Conservation (phyloP, 257 asterid genomes). For the Nicotiana sylvestris region DNA sequence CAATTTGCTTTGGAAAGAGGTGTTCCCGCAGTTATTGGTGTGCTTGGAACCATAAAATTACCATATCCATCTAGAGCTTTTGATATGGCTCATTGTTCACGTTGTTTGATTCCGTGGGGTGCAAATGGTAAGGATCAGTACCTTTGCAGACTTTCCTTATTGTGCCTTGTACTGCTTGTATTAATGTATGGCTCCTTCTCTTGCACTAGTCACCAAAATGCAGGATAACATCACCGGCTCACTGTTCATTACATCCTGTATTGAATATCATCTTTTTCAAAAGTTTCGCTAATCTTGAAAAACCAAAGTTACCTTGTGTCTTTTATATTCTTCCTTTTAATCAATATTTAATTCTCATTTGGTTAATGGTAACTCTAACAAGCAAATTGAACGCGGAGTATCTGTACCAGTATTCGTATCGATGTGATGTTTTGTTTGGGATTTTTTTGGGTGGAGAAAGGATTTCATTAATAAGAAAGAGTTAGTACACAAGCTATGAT, state of each 20-base stretch:
- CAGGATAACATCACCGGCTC: background rate
- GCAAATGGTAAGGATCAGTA: constrained; percentile 28
- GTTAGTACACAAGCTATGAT: background rate
- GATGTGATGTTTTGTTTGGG: background rate
- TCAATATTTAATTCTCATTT: background rate
- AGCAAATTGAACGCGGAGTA: background rate
- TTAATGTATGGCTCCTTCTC: background rate
- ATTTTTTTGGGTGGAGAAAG: background rate
- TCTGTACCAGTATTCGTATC: background rate
- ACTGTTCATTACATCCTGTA: background rate
- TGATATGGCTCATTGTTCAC: constrained; percentile 49
- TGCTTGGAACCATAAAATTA: constrained; percentile 36
- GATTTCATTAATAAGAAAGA: background rate
- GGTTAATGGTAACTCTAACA: background rate
- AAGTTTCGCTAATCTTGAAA: background rate
- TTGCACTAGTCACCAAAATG: background rate
- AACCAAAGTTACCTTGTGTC: background rate
- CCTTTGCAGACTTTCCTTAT: background rate
- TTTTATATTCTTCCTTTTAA: background rate
- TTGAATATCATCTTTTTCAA: background rate
- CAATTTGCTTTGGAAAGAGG: constrained; percentile 46
- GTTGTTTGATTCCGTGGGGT: constrained; percentile 44
- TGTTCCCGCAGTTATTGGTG: constrained; percentile 45
- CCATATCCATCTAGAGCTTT: constrained; percentile 42
- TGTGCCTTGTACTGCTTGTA: background rate